A percentile compares a stretch with the other conserved stretches of the same genome.
These are phyloP conservation scores for Eucalyptus caleyi DNA, from an alignment of 345 rosid species.

Conservation along the genomic window DNA sequence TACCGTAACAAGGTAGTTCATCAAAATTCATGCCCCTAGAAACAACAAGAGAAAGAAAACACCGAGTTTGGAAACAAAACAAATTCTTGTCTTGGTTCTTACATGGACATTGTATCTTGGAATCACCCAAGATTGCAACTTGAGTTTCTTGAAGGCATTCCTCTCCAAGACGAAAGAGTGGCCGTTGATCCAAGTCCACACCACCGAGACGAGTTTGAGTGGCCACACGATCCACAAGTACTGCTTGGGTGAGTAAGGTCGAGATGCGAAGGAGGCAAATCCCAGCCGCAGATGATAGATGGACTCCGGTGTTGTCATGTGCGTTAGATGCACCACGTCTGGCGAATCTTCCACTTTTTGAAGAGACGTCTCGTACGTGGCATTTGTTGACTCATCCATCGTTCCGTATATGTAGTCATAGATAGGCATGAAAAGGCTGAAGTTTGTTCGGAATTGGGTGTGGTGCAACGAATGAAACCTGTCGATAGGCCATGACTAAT, in stretches of 20 bases:
- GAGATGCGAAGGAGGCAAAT: conserved; percentile 26
- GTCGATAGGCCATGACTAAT: not conserved
- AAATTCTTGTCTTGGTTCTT: not conserved
- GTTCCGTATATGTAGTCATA: conserved; percentile 47
- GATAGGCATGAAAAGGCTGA: conserved; percentile 55
- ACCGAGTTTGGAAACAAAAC: not conserved
- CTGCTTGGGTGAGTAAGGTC: conserved; percentile 7
- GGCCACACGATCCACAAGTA: conserved; percentile 23
- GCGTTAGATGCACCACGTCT: conserved; percentile 23
- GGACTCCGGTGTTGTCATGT: conserved; percentile 26
- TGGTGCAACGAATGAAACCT: conserved; percentile 63
- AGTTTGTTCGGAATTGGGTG: conserved; percentile 54
- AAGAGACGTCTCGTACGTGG: conserved; percentile 17
- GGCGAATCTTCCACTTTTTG: conserved; percentile 9
- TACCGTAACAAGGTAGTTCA: not conserved
- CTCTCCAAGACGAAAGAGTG: conserved; percentile 11
- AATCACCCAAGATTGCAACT: conserved; percentile 28
- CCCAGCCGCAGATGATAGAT: conserved; percentile 30
- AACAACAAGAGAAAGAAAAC: not conserved
- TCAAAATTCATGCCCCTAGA: not conserved
- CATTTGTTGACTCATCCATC: conserved; percentile 19
- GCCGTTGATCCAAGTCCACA: conserved; percentile 4
- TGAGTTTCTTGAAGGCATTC: conserved; percentile 13
- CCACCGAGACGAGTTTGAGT: not conserved
- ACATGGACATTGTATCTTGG: conserved; percentile 30